Base-by-base conservation (phyloP, 805 yeast species). In the Candida corydali region DNA sequence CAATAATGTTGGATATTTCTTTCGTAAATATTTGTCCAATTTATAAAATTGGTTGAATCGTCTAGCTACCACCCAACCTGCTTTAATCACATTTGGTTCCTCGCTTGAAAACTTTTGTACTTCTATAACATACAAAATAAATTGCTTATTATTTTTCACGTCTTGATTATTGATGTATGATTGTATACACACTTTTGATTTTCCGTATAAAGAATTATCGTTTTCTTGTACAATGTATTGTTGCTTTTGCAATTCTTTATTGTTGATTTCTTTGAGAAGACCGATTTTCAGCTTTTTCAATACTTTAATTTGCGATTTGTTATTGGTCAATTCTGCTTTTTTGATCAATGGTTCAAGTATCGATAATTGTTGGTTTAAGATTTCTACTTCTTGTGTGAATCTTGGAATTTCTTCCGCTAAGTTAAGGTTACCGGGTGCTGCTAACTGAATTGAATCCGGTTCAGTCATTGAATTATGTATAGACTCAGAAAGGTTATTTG, bases 1-100 rank as follows among this genome's bases (percentile, higher is more conserved):
- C 2, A 82, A 78, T 17, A 22, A 14, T 31, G 59, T 64, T 0
- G 78, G 71, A 46, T 78, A 81, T 29, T 59, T 64, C 2, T 57
- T 55, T 39, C 70, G 75, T 46, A 89, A 59, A 43, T 83, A 78
- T 42, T 76, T 77, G 51, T 89, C 79, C 23, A 89, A 63, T 43
- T 73, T 75, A 57, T 70, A 79, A 55, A 89, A 89, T 52, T 91
- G 96, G 47, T 85, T 85, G 52, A 80, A 89, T 39, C 98, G 66
- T 46, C 96, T 64, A 0, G 95, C 91, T n/a, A 88, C 84, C 36
- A 86, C 78, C 97, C 97, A 91, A 0, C 86, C 83, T 0, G 89
- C 86, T 2, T 75, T 65, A 4, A 71, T 69, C 6, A 62, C 54
- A 3, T 64, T 69, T 3, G 74, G 75, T 20, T 57, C 52, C 5